A percentile compares a stretch with the other conserved stretches of the same genome.
Conservation (phyloP, 345 rosid species). For the Camelina laxa region DNA sequence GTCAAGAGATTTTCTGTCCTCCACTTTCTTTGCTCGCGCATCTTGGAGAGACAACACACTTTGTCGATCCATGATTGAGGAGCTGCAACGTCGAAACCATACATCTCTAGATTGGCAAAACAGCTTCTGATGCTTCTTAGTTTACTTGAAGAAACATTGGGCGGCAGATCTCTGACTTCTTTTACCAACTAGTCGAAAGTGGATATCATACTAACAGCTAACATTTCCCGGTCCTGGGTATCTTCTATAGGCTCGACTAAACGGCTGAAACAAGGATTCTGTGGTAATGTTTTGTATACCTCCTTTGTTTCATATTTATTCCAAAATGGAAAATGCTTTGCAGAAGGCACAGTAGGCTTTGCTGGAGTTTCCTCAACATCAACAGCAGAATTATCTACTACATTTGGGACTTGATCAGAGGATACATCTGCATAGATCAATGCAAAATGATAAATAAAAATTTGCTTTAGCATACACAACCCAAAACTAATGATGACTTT, state of each 20-base stretch:
- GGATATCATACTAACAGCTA: conserved; percentile 70
- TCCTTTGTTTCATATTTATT: conserved; percentile 43
- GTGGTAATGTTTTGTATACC: conserved; percentile 46
- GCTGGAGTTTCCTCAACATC: conserved; percentile 6
- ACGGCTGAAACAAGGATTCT: conserved; percentile 67
- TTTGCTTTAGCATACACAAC: neutral
- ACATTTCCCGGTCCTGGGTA: conserved; percentile 74
- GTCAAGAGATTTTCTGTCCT: conserved; percentile 44
- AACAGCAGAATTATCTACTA: neutral
- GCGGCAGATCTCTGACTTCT: conserved; percentile 47
- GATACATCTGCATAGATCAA: neutral
- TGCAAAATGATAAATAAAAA: neutral
- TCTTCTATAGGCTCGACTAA: conserved; percentile 56
- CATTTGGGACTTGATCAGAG: neutral
- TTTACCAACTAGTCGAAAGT: conserved; percentile 59
- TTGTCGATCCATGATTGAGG: conserved; percentile 49
- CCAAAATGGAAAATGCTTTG: conserved; percentile 61
- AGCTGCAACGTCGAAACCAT: conserved; percentile 63
- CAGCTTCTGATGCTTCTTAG: conserved; percentile 50
- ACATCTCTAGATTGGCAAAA: conserved; percentile 58
- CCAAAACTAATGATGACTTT: neutral
- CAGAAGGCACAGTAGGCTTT: conserved; percentile 47
- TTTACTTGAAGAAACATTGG: conserved; percentile 43
- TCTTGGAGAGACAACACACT: conserved; percentile 53
- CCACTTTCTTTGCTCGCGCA: conserved; percentile 36